Evolutionary conservation across 306 rosid species (phyloP), one percentile per base, ranked within the genome.

Genomic region (Astragalus membranaceus): DNA sequence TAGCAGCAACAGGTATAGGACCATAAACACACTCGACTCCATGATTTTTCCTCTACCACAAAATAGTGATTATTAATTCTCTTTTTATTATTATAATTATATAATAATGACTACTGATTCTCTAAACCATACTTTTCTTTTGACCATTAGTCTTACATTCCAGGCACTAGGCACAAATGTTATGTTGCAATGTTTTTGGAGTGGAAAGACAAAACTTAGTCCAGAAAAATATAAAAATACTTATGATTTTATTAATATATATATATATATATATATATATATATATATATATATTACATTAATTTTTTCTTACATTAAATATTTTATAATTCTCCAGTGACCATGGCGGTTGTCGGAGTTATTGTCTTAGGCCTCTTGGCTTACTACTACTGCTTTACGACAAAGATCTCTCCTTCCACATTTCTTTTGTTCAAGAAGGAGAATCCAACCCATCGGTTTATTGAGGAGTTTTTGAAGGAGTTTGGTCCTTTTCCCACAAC

Each of bases 401-500:
- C 4, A 35, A 66, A 46, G 44, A 26, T 75, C 37, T 33, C 36
- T 11, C 23, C 63, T 26, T 4, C 46, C 14, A 0, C 5, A 12
- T 11, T 0, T 12, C 26, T 29, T 30, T 15, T 59, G 47, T 56
- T 61, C 29, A 10, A 20, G 55, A 30, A 75, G 42, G 5, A 75
- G 6, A 75, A 10, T 11, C 23, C 51, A 8, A 35, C 59, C 8
- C 13, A 55, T 10, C 68, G 7, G 1, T 14, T 46, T 9, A 67
- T 66, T 35, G 79, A 75, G 58, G 7, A 5, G 13, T 75, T 75
- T 47, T 11, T 75, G n/a, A 67, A 66, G 42, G 42, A 37, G 5
- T 73, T 66, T 48, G 79, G 60, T 8, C 60, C 33, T 13, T 52
- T 75, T 20, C 51, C 49, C 3, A 43, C 57, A 42, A 8, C 14